A percentile compares a stretch with the other conserved stretches of the same genome.
These are phyloP conservation scores for Jacaranda copaia DNA, from an alignment of 257 asterid species.

Conservation along the genomic window DNA sequence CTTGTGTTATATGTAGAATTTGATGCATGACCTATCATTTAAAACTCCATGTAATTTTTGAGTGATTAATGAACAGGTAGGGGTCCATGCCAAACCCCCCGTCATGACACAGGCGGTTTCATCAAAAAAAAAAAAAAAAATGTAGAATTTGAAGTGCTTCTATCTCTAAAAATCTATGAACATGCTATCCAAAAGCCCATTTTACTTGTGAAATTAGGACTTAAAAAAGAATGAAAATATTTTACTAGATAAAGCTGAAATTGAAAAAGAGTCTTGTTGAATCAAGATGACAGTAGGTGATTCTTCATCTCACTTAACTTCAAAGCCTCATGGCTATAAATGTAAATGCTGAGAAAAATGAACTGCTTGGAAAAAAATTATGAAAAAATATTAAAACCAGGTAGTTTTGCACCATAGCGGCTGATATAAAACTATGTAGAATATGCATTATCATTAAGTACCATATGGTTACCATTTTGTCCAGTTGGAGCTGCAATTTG, in stretches of 20 bases:
- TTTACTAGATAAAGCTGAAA: constrained; percentile 6
- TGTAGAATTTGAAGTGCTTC: constrained; percentile 9
- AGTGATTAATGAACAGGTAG: no score
- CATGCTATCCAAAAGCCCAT: constrained; percentile 4
- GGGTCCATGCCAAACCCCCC: no score
- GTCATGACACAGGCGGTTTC: no score
- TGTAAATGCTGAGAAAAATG: constrained; percentile 22
- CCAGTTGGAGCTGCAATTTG: constrained; percentile 96
- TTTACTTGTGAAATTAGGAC: constrained; percentile 28
- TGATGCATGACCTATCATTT: no score
- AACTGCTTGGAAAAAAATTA: not conserved
- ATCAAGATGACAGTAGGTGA: constrained; percentile 22
- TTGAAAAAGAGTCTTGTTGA: constrained; percentile 19
- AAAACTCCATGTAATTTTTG: no score
- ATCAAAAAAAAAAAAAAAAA: no score
- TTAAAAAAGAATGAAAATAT: constrained; percentile 3
- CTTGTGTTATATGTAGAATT: constrained; percentile 1
- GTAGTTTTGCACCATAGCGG: constrained; percentile 17
- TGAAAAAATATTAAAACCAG: constrained; percentile 25
- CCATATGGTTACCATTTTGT: constrained; percentile 33
- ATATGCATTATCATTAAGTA: constrained; percentile 10
- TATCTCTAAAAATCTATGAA: not conserved
- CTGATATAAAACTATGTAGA: constrained; percentile 14
- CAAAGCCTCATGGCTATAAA: constrained; percentile 14
- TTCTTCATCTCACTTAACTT: constrained; percentile 2